Percentiles rank a stretch among this genome's conserved stretches.
Conservation (phyloP, 2,329 filamentous ascomycete species). For the Cryphonectria parasitica region DNA sequence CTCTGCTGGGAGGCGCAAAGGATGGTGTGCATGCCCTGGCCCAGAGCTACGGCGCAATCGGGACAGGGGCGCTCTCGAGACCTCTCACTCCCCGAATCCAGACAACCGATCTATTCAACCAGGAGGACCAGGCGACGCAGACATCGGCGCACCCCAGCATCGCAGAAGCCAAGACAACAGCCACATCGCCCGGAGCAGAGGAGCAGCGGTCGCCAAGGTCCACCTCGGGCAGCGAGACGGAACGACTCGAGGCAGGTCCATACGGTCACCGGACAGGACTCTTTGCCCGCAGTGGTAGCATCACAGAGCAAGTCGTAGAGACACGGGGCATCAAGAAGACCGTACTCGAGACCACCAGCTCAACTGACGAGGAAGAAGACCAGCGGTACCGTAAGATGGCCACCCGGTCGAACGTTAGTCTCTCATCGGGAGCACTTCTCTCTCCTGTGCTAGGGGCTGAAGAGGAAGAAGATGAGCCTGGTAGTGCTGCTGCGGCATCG, state of each 20-base stretch:
- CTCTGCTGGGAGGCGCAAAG: conserved; percentile 57
- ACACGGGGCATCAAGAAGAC: conserved; percentile 76
- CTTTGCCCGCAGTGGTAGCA: conserved; percentile 71
- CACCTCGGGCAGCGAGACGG: conserved; percentile 29
- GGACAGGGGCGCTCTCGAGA: conserved; percentile 28
- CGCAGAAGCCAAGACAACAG: conserved; percentile 17
- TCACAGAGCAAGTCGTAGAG: conserved; percentile 79
- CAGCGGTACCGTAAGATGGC: conserved; percentile 23
- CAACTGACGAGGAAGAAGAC: conserved; percentile 41
- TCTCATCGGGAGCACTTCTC: conserved; percentile 8
- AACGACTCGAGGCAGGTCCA: conserved; percentile 22
- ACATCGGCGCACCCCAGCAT: conserved; percentile 25
- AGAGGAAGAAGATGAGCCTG: conserved; percentile 19
- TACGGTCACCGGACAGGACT: conserved; percentile 24
- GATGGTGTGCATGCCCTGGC: conserved; percentile 68
- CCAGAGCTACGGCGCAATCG: conserved; percentile 56
- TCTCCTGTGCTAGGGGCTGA: conserved; percentile 26
- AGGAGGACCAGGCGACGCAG: conserved; percentile 35
- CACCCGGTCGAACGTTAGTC: conserved; percentile 14
- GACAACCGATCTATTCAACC: conserved; percentile 31
- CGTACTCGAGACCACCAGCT: conserved; percentile 55
- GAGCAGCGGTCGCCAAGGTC: conserved; percentile 23
- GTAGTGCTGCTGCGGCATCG: conserved; percentile 33
- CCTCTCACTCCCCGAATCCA: conserved; percentile 34
- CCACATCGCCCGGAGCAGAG: conserved; percentile 21